These are phyloP conservation scores for Solanum bulbocastanum DNA, from an alignment of 257 asterid genomes.

Conservation along the genomic window DNA sequence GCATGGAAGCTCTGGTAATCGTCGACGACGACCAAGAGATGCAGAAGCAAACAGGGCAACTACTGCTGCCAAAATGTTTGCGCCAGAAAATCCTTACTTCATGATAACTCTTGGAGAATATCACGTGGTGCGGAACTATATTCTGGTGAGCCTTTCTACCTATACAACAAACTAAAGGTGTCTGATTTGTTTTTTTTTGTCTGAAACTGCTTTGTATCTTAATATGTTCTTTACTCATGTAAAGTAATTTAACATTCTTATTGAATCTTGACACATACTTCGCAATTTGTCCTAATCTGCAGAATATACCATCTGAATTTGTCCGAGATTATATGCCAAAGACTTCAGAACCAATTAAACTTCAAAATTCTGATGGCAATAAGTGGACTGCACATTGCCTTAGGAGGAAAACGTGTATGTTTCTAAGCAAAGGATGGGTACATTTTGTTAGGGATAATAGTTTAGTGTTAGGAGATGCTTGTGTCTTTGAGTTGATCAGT, in stretches of 20 bases:
- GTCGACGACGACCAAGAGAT: neutral
- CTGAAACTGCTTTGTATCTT: neutral
- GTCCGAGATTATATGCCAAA: neutral
- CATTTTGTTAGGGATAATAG: neutral
- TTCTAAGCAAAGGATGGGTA: neutral
- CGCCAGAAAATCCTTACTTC: neutral
- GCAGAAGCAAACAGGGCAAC: neutral
- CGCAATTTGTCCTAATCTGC: neutral
- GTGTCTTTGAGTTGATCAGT: constrained; percentile 3
- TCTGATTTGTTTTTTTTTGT: neutral
- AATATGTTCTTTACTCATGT: neutral
- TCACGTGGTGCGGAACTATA: neutral
- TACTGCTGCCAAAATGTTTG: neutral
- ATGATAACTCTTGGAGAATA: neutral
- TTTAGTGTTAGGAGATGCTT: constrained; percentile 2
- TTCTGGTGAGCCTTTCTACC: constrained; percentile 10
- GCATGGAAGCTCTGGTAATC: neutral
- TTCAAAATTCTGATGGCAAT: constrained; percentile 2
- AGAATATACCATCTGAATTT: neutral
- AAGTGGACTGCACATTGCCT: neutral
- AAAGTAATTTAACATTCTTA: neutral
- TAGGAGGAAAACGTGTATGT: neutral
- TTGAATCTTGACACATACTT: neutral
- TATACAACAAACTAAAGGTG: neutral
- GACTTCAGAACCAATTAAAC: neutral